Base-by-base conservation (phyloP, 192 early-diverging fungal species). In the Coemansia sp. region DNA sequence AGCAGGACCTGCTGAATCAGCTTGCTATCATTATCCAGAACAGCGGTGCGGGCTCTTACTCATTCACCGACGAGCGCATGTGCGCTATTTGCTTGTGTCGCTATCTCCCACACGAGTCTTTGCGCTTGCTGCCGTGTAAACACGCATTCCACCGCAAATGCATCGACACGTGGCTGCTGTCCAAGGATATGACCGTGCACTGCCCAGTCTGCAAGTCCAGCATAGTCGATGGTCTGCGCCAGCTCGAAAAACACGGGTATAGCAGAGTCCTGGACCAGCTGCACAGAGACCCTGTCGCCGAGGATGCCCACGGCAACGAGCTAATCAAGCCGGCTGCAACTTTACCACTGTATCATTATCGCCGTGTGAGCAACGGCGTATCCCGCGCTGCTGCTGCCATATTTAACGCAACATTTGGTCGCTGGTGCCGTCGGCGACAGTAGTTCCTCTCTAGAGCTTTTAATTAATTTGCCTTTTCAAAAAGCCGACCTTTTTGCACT, bases 141-240 rank as follows among this genome's bases (percentile, higher is more conserved):
- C 90, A 92, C 55, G 86, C 88, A 50, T 92, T 92, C 55, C 90
- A 92, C 63, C 79, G 78, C 37, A 70, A 83, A 8, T 92, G 90
- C 58, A 86, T 90, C 9, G 83, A 87, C 53, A 72, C 84, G 36
- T 92, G 90, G 90, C 66, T 92, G 48, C 59, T 87, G 10, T 81
- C 82, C 17, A 81, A 85, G 38, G 25, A 71, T n/a, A 62, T 87
- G 40, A 87, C 88, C 45, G 70, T 77, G 26, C 82, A 79, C 36
- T 92, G 90, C 61, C 90, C 90, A 6, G 68, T 90, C 17, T 92
- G 90, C 63, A 86, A 87, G 46, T 73, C 78, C 18, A 82, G 80
- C 17, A 65, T 76, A 14, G 40, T 39, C 21, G 65, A 68, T 13
- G 72, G 72, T 7, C 50, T 76, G 39, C 51, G 35, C 13, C 3